Percentiles rank a stretch among this genome's conserved stretches.
Evolutionary conservation across 1,284 basidiomycete species (phyloP).

Genomic region (Phellinidium pouzarii): DNA sequence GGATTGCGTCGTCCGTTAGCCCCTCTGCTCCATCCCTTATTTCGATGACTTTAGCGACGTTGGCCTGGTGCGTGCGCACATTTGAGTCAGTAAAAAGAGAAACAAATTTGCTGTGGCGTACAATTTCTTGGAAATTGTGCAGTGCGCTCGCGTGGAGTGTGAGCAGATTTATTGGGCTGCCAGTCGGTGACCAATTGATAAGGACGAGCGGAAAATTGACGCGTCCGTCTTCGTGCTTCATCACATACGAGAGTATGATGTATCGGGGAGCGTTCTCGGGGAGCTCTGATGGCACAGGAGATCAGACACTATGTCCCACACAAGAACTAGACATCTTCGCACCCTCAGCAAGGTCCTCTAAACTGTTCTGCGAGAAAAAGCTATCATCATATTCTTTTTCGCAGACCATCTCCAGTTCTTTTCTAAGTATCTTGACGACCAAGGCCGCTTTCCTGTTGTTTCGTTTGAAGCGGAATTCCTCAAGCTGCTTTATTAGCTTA

Average conservation of each 20-base stretch:
- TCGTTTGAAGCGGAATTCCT: constrained; percentile 79
- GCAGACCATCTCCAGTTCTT: constrained; percentile 70
- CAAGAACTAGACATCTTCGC: background rate
- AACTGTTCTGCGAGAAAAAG: too few relatives aligned
- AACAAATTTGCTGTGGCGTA: constrained; percentile 30
- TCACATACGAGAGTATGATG: constrained; percentile 78
- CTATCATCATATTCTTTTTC: constrained; percentile 76
- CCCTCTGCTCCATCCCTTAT: constrained; percentile 75
- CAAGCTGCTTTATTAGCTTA: constrained; percentile 65
- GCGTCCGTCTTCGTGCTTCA: constrained; percentile 78
- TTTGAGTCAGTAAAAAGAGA: constrained; percentile 25
- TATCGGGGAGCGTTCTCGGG: constrained; percentile 89
- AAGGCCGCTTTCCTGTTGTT: constrained; percentile 64
- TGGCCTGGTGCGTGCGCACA: constrained; percentile 43
- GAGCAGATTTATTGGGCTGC: constrained; percentile 68
- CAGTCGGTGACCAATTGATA: constrained; percentile 79
- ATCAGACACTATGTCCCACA: background rate
- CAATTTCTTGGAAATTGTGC: constrained; percentile 71
- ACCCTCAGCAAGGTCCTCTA: constrained; percentile 86
- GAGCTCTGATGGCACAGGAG: constrained; percentile 50
- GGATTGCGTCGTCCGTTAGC: constrained; percentile 65
- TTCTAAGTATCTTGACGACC: constrained; percentile 65
- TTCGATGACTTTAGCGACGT: constrained; percentile 72
- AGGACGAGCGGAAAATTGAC: constrained; percentile 80
- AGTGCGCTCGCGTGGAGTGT: constrained; percentile 82